Evolutionary conservation across 352 stramenopile genomes (phyloP).

Genomic region (Ophiocytium majus): DNA sequence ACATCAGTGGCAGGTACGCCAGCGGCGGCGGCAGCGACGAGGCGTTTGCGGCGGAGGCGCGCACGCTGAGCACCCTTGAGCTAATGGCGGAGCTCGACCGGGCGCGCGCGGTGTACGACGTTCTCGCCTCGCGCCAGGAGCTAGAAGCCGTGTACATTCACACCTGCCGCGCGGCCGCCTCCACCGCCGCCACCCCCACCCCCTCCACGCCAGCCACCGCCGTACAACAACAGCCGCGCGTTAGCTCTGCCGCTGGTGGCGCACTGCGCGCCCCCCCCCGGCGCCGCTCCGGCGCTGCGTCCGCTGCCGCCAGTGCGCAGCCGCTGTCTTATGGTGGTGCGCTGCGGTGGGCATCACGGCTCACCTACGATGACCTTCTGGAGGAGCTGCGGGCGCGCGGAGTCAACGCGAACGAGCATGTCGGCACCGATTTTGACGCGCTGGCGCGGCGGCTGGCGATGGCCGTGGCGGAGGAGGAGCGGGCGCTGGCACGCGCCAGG

Average conservation of each 20-base stretch:
- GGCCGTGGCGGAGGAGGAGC: neutral
- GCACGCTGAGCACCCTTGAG: conserved; percentile 38
- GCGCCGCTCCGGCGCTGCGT: neutral
- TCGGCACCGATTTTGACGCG: conserved; percentile 6
- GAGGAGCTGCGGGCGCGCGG: conserved; percentile 37
- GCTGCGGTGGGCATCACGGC: conserved; percentile 37
- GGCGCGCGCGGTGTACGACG: conserved; percentile 30
- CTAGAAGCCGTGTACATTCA: conserved; percentile 33
- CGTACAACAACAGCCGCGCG: no score
- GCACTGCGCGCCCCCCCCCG: neutral
- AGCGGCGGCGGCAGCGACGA: conserved; percentile 14
- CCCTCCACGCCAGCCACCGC: no score
- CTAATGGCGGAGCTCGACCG: conserved; percentile 46
- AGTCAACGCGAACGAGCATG: neutral
- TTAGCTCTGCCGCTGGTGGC: conserved; percentile 16
- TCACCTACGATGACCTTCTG: conserved; percentile 45
- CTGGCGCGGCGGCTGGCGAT: neutral
- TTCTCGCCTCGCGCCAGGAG: conserved; percentile 31
- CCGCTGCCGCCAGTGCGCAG: conserved; percentile 2
- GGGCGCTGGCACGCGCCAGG: neutral
- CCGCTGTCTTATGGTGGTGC: conserved; percentile 38
- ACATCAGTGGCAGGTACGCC: no score
- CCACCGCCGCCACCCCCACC: neutral
- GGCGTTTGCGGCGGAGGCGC: conserved; percentile 24
- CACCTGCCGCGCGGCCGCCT: neutral